These are phyloP conservation scores for Erysimum cheiranthoides DNA, from an alignment of 345 rosid species.

Conservation along the genomic window DNA sequence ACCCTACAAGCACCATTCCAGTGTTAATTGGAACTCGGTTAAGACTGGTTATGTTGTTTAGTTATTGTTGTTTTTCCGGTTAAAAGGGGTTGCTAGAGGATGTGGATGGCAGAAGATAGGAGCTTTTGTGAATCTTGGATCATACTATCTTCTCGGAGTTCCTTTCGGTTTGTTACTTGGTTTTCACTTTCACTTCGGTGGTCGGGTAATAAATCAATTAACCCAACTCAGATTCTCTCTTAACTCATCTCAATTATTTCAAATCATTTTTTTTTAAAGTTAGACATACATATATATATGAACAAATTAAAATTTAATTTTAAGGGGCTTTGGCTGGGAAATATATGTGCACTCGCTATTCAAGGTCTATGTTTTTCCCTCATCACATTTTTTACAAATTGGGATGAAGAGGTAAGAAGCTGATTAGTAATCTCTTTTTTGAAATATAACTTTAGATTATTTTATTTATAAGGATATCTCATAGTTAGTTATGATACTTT, in stretches of 20 bases:
- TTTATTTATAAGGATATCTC: background rate
- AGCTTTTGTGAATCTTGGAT: conserved; percentile 53
- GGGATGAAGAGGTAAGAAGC: conserved; percentile 52
- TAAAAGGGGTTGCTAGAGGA: conserved; percentile 59
- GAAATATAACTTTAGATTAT: background rate
- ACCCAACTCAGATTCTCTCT: background rate
- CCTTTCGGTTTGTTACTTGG: conserved; percentile 51
- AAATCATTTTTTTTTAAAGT: background rate
- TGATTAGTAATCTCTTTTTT: background rate
- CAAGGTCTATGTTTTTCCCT: conserved; percentile 48
- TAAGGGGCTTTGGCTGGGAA: conserved; percentile 64
- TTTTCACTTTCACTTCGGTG: conserved; percentile 49
- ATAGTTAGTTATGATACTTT: background rate
- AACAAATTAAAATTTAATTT: background rate
- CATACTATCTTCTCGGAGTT: conserved; percentile 56
- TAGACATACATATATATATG: background rate
- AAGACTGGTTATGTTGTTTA: conserved; percentile 7
- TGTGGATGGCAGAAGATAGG: conserved; percentile 66
- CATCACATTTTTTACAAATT: conserved; percentile 44
- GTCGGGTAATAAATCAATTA: conserved; percentile 47
- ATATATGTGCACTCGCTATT: conserved; percentile 53
- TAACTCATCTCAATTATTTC: background rate
- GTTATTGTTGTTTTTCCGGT: background rate
- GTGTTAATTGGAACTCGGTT: conserved; percentile 19
- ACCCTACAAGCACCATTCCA: background rate